Conservation (phyloP, 2,329 filamentous ascomycete species). For the Pseudogymnoascus sp. region DNA sequence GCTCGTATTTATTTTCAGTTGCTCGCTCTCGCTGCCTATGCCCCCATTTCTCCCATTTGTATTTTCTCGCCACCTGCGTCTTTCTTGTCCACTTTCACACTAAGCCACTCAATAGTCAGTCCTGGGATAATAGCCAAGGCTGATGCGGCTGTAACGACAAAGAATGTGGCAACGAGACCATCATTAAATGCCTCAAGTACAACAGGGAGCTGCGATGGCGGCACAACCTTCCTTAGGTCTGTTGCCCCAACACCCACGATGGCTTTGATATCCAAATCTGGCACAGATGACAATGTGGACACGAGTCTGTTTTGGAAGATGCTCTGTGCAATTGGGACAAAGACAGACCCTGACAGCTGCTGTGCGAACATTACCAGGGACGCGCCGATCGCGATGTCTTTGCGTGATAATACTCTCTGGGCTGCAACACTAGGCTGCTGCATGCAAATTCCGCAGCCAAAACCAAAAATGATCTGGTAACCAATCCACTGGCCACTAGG, state of each 20-base stretch:
- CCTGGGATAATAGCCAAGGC: not conserved
- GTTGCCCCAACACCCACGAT: slow-evolving; percentile 39
- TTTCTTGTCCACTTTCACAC: not conserved
- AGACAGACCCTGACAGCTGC: slow-evolving; percentile 56
- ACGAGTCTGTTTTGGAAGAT: slow-evolving; percentile 42
- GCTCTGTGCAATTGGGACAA: slow-evolving; percentile 57
- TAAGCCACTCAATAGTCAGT: not conserved
- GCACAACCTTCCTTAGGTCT: slow-evolving; percentile 28
- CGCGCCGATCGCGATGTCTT: slow-evolving; percentile 43
- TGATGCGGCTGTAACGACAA: not conserved
- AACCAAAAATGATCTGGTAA: slow-evolving; percentile 19
- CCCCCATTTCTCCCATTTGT: not conserved
- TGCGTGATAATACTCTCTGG: slow-evolving; percentile 43
- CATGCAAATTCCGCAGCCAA: slow-evolving; percentile 15
- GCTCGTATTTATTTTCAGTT: not conserved
- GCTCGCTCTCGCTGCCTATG: not conserved
- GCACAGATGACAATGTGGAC: slow-evolving; percentile 25
- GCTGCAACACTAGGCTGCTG: slow-evolving; percentile 29
- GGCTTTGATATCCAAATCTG: slow-evolving; percentile 25
- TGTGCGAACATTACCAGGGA: slow-evolving; percentile 55
- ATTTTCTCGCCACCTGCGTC: not conserved
- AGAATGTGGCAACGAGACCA: not conserved
- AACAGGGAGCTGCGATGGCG: not conserved
- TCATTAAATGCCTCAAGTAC: not conserved
- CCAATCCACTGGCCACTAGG: slow-evolving; percentile 31